phyloP scores from a whole-genome alignment of 2,329 filamentous ascomycete genomes.

The Harringtonia aguacate region DNA sequence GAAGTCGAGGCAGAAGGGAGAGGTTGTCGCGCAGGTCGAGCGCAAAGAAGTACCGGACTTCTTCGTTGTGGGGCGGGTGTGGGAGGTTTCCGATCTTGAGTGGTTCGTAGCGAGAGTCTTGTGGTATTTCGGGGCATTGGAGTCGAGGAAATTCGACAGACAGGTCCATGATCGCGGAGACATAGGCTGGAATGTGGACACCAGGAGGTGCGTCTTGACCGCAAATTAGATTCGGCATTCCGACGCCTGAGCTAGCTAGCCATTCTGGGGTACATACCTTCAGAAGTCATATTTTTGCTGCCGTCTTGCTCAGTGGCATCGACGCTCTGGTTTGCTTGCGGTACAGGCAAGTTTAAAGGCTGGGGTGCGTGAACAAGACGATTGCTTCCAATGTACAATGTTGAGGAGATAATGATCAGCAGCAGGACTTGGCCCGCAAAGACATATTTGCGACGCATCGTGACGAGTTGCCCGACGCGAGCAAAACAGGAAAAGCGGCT shows the following conservation, averaged over 20 bases:
- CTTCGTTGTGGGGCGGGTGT: too few relatives aligned
- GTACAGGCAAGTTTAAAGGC: not conserved
- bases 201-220: too few relatives aligned
- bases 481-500: not conserved
- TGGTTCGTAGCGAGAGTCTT: conserved; percentile 6
- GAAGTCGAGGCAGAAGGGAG: conserved; percentile 34
- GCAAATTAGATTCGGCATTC: too few relatives aligned
- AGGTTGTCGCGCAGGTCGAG: conserved; percentile 37
- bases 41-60: conserved; percentile 39
- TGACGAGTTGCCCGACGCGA: not conserved
- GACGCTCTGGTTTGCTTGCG: too few relatives aligned
- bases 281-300: too few relatives aligned
- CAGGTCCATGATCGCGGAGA: conserved; percentile 11
- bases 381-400: conserved; percentile 8
- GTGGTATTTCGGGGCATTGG: conserved; percentile 5
- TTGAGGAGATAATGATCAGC: conserved; percentile 6
- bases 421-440: conserved; percentile 6
- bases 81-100: conserved; percentile 6
- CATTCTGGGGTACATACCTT: too few relatives aligned
- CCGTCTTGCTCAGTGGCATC: too few relatives aligned
- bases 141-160: conserved; percentile 7
- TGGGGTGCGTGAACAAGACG: conserved; percentile 2
- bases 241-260: too few relatives aligned
- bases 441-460: conserved; percentile 8
- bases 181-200: conserved; percentile 6